Evolutionary conservation across 2,329 filamentous ascomycete species (phyloP), one percentile per base, ranked within the genome.

Genomic region (Ceratocystis albifundus): DNA sequence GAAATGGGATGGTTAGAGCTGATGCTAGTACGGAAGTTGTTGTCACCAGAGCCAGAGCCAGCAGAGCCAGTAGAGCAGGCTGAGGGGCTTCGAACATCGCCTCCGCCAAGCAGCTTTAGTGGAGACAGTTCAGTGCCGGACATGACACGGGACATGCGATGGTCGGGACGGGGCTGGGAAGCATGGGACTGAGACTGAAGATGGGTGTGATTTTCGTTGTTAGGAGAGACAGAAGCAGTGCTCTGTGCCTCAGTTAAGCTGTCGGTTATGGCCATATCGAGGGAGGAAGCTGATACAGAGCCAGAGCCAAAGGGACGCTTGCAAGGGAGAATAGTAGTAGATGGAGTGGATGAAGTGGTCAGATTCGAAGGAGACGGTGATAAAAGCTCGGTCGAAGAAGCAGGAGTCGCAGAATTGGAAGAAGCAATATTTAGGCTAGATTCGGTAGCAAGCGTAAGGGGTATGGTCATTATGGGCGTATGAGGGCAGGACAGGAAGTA

Each of bases 101-200:
- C 70, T 46, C 74, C 75, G 41, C 76, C 72, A 45, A 85, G 75
- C 62, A 85, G 82, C 75, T 82, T 83, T 45, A 85, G 76, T 48
- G 82, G 82, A 63, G 82, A 83, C 41, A 84, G 78, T 70, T 82
- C 82, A 67, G 75, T 79, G 66, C 82, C 82, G 44, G 82, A 83
- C 65, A 84, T 74, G 69, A 85, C 79, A 69, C 82, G 79, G 25
- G 81, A 83, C 57, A 68, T 80, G 78, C 66, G 66, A 22, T 62
- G 59, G 36, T 65, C 61, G 25, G 53, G 53, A 15, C 55, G 55
- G 15, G 64, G 41, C 5, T 64, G 63, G n/a, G 66, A 62, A n/a
- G 66, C n/a, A 32, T 62, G 63, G 22, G 64, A 22, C 46, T 64
- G 48, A 15, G 62, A 20, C 8, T 62, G 62, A 15, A 62, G n/a